Evolutionary conservation across 805 yeast genomes (phyloP), one percentile per base, ranked within the genome.

Genomic region (Metschnikowia picachoensis): DNA sequence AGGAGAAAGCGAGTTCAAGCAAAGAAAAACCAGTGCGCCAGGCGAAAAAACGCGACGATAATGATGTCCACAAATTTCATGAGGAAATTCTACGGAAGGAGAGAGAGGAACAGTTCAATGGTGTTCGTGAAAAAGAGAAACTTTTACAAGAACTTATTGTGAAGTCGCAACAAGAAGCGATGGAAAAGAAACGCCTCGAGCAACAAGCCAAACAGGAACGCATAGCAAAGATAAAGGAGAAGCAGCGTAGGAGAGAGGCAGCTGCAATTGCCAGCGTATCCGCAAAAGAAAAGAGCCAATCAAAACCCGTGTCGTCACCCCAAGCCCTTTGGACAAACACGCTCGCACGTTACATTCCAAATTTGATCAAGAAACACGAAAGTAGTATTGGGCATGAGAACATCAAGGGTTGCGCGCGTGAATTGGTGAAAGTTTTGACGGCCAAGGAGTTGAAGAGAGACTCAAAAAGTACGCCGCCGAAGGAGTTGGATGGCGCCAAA

Each of bases 311-410:
- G 10, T 40, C 44, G 2, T 41, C 39, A 2, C 40, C 48, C 7
- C 72, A 66, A 32, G 50, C 53, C 11, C 60, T 58, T 41, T 77
- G 82, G 82, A 70, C 66, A 6, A 61, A 59, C 35, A 53, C 70
- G 30, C 80, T 92, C 60, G 97, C 97, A 1, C 66, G 74, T 13
- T 72, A 79, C 55, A 86, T 92, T 10, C 97, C 97, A 9, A 89
- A 90, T 57, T 64, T 86, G 59, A 72, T 91, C 44, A 81, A 82
- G 52, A 79, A 78, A 53, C 80, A 85, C 62, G 84, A 80, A 52
- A 60, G 71, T 2, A 82, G 80, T 44, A 71, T 92, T 17, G 90
- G 89, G 4, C 82, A 80, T 47, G 95, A 86, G 4, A 74, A 80
- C 46, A 59, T 88, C 42, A 92, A 91, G 65, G 76, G 76, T 33